Percentiles rank a stretch among this genome's conserved stretches.
These are phyloP conservation scores for Ogataea hybrid DNA, from an alignment of 1,139 yeast species.

Conservation along the genomic window DNA sequence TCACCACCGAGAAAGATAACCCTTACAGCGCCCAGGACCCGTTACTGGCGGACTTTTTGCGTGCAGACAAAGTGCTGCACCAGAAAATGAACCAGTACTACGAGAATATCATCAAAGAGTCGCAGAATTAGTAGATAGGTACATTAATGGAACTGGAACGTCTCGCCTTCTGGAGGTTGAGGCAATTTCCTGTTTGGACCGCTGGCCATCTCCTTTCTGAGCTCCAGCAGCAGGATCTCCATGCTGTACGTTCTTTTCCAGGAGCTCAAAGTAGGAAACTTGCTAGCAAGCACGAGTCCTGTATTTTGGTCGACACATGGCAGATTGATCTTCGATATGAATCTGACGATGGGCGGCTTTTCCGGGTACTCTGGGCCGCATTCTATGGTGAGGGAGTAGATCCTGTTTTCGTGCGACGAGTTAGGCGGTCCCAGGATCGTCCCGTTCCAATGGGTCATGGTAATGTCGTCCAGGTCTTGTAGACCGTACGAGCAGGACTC, in stretches of 20 bases:
- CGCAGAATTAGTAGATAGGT: conserved; percentile 4
- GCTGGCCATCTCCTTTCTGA: conserved; percentile 86
- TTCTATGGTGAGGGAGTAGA: conserved; percentile 75
- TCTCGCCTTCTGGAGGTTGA: conserved; percentile 89
- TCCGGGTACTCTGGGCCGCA: conserved; percentile 91
- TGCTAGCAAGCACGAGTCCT: conserved; percentile 62
- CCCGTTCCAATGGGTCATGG: conserved; percentile 95
- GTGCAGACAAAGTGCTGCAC: conserved; percentile 30
- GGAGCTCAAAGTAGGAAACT: conserved; percentile 67
- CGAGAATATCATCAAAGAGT: conserved; percentile 17
- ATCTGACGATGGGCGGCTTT: conserved; percentile 77
- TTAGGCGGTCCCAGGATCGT: conserved; percentile 98
- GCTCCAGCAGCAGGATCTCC: conserved; percentile 86
- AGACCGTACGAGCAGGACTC: conserved; percentile 95
- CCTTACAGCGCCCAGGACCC: conserved; percentile 21
- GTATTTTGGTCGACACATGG: conserved; percentile 75
- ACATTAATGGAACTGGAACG: conserved; percentile 39
- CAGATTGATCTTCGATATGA: conserved; percentile 79
- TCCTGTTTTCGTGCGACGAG: conserved; percentile 88
- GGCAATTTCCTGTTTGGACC: conserved; percentile 78
- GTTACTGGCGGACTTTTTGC: conserved; percentile 26
- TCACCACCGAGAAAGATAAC: conserved; percentile 30
- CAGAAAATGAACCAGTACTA: conserved; percentile 29
- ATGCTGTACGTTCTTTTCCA: conserved; percentile 91
- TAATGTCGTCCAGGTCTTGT: conserved; percentile 82